Percentiles rank a stretch among this genome's conserved stretches.
Conservation (phyloP, 75 land plant species). For the Cupressus sempervirens region DNA sequence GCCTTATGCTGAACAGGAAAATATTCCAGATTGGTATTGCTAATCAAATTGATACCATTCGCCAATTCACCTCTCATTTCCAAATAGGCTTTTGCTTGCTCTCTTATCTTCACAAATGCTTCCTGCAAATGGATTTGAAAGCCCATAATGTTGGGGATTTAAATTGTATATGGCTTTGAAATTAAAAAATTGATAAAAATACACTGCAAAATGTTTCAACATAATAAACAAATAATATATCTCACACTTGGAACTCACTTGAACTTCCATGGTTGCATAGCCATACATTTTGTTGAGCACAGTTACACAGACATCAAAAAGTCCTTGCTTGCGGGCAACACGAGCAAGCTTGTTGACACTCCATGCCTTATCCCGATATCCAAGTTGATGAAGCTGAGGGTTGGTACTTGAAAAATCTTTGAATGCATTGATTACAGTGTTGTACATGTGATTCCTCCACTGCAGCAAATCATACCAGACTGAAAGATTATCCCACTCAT, state of each 20-base stretch:
- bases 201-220: not conserved
- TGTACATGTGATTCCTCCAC: slow-evolving; percentile 99
- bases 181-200: slow-evolving; percentile 4
- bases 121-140: slow-evolving; percentile 53
- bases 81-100: slow-evolving; percentile 94
- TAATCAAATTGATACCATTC: slow-evolving; percentile 83
- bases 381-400: slow-evolving; percentile 93
- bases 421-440: slow-evolving; percentile 91
- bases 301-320: slow-evolving; percentile 91
- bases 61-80: slow-evolving; percentile 93
- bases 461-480: slow-evolving; percentile 98
- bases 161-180: not conserved
- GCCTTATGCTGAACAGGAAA: slow-evolving; percentile 88
- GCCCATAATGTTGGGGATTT: not conserved
- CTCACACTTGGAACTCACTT: slow-evolving; percentile 36
- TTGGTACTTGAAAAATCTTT: slow-evolving; percentile 79
- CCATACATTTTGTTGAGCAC: slow-evolving; percentile 99
- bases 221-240: not conserved
- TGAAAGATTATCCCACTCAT: slow-evolving; percentile 97
- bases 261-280: slow-evolving; percentile 94
- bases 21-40: slow-evolving; percentile 91
- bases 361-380: slow-evolving; percentile 99
- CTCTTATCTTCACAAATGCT: slow-evolving; percentile 98
- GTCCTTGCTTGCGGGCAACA: slow-evolving; percentile 96
- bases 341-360: slow-evolving; percentile 98